A percentile compares a stretch with the other conserved stretches of the same genome.
Conservation (phyloP, 2,329 filamentous ascomycete species). For the Nothomitra cinnamomea region DNA sequence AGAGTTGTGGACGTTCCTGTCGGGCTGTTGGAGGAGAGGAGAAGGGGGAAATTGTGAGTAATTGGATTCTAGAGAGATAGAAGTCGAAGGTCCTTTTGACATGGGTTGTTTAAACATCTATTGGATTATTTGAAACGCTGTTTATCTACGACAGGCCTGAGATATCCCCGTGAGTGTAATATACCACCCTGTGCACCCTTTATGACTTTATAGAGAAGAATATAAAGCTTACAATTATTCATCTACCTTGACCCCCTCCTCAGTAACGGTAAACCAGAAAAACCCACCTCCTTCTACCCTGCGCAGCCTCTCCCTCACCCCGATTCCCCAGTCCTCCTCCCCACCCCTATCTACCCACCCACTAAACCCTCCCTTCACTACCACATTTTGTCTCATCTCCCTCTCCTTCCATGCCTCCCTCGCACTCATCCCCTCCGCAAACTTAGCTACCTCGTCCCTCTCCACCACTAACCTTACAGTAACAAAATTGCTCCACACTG, state of each 20-base stretch:
- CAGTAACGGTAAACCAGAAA: background rate
- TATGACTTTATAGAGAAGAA: no score
- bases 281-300: background rate
- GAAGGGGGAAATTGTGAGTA: background rate
- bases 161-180: no score
- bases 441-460: background rate
- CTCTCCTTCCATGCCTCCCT: background rate
- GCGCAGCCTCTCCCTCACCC: background rate
- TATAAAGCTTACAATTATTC: no score
- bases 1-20: slow-evolving; percentile 25
- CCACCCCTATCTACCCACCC: slow-evolving; percentile 1
- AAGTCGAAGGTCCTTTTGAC: no score
- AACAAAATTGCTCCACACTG: background rate
- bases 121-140: no score
- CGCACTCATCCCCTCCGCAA: background rate
- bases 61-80: no score
- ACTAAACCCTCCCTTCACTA: background rate
- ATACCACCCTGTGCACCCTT: no score
- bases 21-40: slow-evolving; percentile 14
- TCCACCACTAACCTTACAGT: background rate
- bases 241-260: background rate
- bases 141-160: no score
- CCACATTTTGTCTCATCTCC: background rate
- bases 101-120: no score
- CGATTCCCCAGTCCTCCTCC: background rate